phyloP scores from a whole-genome alignment of 2,329 filamentous ascomycete species.

The Cladosporium sp. region DNA sequence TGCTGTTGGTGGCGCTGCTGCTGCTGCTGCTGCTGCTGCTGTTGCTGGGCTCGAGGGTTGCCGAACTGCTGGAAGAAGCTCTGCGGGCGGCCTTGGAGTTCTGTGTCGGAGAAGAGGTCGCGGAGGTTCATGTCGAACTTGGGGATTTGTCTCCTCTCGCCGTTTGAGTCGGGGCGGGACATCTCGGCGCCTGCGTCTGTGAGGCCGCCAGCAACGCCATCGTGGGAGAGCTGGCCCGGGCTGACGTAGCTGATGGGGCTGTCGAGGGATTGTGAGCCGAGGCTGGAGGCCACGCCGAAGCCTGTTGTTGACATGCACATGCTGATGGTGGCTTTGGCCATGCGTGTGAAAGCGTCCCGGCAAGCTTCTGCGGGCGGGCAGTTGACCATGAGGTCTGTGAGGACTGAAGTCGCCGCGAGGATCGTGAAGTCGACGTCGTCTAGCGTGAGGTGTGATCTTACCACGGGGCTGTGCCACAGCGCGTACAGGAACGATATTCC shows the following conservation, averaged over 20 bases:
- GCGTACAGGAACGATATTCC: constrained; percentile 90
- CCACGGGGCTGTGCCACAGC: constrained; percentile 90
- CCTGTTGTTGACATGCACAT: constrained; percentile 87
- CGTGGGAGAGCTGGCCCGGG: constrained; percentile 5
- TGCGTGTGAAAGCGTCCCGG: constrained; percentile 87
- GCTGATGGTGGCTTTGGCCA: constrained; percentile 89
- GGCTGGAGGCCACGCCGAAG: constrained; percentile 50
- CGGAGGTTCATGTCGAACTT: constrained; percentile 54
- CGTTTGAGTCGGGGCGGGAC: constrained; percentile 15
- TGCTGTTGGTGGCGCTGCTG: constrained; percentile 24
- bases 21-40: constrained; percentile 19
- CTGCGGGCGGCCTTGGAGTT: constrained; percentile 15
- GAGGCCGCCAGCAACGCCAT: neutral
- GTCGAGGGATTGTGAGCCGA: constrained; percentile 25
- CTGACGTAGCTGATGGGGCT: constrained; percentile 24
- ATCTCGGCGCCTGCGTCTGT: constrained; percentile 1
- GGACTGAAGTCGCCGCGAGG: constrained; percentile 83
- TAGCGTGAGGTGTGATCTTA: constrained; percentile 77
- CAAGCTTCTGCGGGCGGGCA: constrained; percentile 93
- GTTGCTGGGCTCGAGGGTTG: neutral
- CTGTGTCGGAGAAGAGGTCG: constrained; percentile 45
- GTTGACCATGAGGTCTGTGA: constrained; percentile 86
- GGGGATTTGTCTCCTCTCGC: constrained; percentile 32
- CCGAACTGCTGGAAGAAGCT: constrained; percentile 1
- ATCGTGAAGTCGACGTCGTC: constrained; percentile 98